Percentiles rank a stretch among this genome's conserved stretches.
Conservation (phyloP, 2,329 filamentous ascomycete genomes). For the Pseudogymnoascus sp. region DNA sequence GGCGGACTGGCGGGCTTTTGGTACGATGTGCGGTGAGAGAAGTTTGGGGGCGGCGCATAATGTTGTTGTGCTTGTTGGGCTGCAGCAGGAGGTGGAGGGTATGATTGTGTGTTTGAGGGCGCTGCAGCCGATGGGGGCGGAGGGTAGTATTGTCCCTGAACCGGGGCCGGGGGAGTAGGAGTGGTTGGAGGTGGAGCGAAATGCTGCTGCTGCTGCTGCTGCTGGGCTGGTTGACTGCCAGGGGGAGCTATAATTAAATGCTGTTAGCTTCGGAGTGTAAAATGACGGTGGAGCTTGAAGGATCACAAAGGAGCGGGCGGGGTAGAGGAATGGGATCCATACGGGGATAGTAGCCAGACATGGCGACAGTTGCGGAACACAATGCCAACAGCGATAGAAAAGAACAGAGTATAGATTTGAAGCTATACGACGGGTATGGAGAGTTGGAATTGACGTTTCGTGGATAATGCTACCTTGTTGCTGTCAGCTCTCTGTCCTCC, state of each 20-base stretch:
- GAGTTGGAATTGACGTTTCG: neutral
- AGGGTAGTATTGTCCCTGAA: slow-evolving; percentile 19
- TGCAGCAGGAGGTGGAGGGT: neutral
- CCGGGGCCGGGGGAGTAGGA: slow-evolving; percentile 23
- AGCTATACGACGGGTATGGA: neutral
- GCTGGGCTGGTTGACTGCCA: slow-evolving; percentile 19
- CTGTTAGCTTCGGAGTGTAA: neutral
- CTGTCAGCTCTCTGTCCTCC: neutral
- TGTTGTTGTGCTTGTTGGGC: slow-evolving; percentile 15
- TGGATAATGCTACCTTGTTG: neutral
- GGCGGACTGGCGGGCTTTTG: slow-evolving; percentile 20
- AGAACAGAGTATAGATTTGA: neutral
- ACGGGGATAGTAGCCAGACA: slow-evolving; percentile 29
- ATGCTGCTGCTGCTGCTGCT: slow-evolving; percentile 17
- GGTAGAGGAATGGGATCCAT: slow-evolving; percentile 13
- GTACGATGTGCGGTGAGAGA: slow-evolving; percentile 28
- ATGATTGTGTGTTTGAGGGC: neutral
- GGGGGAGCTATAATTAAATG: slow-evolving; percentile 22
- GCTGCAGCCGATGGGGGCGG: slow-evolving; percentile 9
- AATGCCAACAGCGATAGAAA: slow-evolving; percentile 4
- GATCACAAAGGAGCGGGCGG: slow-evolving; percentile 9
- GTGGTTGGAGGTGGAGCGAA: slow-evolving; percentile 24
- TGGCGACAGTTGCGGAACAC: slow-evolving; percentile 22
- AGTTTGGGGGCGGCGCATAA: slow-evolving; percentile 20
- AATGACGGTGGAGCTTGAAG: slow-evolving; percentile 3